Evolutionary conservation across 768 basidiomycete species (phyloP).

Genomic region (Leucocoprinus leucothites): DNA sequence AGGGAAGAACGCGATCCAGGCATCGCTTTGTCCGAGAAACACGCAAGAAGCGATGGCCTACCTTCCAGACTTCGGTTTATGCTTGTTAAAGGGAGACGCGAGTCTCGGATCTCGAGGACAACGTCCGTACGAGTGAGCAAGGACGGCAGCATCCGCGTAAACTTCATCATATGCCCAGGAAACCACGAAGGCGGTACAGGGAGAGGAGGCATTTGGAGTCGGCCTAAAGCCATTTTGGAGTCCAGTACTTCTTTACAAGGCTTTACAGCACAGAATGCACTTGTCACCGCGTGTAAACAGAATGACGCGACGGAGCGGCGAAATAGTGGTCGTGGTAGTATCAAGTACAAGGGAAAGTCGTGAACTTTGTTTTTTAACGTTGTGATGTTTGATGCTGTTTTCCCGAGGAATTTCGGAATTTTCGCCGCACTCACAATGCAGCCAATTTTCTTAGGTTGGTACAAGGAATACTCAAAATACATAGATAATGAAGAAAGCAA

Average conservation of each 20-base stretch:
- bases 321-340: neutral
- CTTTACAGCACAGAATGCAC: neutral
- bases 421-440: neutral
- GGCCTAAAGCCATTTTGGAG: constrained; percentile 29
- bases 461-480: neutral
- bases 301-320: neutral
- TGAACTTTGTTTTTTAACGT: neutral
- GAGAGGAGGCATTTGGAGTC: constrained; percentile 41
- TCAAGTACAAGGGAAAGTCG: neutral
- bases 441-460: too few species aligned
- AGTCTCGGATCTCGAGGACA: constrained; percentile 92
- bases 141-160: constrained; percentile 71
- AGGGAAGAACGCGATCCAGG: neutral
- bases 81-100: constrained; percentile 88
- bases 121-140: constrained; percentile 82
- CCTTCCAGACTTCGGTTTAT: constrained; percentile 90
- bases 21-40: constrained; percentile 18
- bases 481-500: neutral
- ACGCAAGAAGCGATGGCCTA: constrained; percentile 31
- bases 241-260: neutral
- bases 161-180: constrained; percentile 93
- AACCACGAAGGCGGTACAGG: constrained; percentile 88
- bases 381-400: constrained; percentile 12
- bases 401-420: constrained; percentile 6
- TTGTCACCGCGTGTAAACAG: neutral